Conservation (phyloP, 192 early-diverging fungal genomes). For the Irineochytrium annulatum region DNA sequence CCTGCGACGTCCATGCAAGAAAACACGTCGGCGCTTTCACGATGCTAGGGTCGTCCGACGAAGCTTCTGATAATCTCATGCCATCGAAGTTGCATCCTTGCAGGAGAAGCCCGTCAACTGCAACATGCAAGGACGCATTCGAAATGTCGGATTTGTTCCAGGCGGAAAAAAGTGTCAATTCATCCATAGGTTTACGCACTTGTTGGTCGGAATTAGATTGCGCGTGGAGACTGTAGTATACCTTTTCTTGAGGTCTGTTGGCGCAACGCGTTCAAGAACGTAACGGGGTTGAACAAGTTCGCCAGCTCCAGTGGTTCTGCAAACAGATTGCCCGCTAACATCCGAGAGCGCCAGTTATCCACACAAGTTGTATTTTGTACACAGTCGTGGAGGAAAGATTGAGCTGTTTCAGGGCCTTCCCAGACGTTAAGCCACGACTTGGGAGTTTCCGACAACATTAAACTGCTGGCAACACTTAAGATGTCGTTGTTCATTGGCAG, state of each 20-base stretch:
- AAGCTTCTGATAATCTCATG: conserved; percentile 27
- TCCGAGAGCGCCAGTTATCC: conserved; percentile 21
- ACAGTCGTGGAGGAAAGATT: conserved; percentile 32
- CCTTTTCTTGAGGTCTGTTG: conserved; percentile 48
- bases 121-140: conserved; percentile 13
- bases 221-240: conserved; percentile 14
- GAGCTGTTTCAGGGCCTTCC: conserved; percentile 44
- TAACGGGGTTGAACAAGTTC: conserved; percentile 41
- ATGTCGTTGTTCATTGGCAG: conserved; percentile 43
- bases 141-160: conserved; percentile 25
- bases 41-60: conserved; percentile 39
- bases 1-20: conserved; percentile 45
- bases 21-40: conserved; percentile 35
- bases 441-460: conserved; percentile 42
- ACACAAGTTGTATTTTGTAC: conserved; percentile 31
- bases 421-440: conserved; percentile 37
- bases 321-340: conserved; percentile 23
- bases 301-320: conserved; percentile 27
- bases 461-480: conserved; percentile 17
- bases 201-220: background rate
- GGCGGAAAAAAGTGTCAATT: conserved; percentile 32
- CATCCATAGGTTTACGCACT: conserved; percentile 49
- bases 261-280: conserved; percentile 50
- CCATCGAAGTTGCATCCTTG: conserved; percentile 54
- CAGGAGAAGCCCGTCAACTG: conserved; percentile 40